These are phyloP conservation scores for Bretschneidera sinensis DNA, from an alignment of 345 rosid species.

Conservation along the genomic window DNA sequence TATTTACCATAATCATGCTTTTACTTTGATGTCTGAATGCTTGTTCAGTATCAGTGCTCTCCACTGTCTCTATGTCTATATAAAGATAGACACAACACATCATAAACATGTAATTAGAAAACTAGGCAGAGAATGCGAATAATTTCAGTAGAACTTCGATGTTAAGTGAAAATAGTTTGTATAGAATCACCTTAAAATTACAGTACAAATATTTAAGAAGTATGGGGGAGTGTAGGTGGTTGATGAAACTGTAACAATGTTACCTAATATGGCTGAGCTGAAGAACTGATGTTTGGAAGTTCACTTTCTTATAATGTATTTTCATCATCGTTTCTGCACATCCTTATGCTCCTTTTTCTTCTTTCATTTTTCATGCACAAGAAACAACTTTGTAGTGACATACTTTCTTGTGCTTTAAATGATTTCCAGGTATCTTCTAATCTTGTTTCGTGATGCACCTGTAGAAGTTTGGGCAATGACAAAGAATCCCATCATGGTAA, in stretches of 20 bases:
- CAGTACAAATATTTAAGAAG: too few species aligned
- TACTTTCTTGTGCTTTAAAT: not conserved
- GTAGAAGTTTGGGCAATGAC: conserved; percentile 99
- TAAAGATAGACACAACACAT: not conserved
- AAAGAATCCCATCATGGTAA: conserved; percentile 89
- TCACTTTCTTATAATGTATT: too few species aligned
- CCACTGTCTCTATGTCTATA: not conserved
- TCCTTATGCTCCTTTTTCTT: too few species aligned
- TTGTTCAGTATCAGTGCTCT: not conserved
- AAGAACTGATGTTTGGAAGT: too few species aligned
- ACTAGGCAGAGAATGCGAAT: too few species aligned
- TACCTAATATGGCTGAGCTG: too few species aligned
- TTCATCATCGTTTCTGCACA: too few species aligned
- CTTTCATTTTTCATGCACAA: not conserved
- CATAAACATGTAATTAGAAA: not conserved
- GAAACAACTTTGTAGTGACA: not conserved
- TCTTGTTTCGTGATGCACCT: conserved; percentile 97
- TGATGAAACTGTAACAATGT: too few species aligned
- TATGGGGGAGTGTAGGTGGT: too few species aligned
- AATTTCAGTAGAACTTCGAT: too few species aligned
- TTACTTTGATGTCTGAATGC: not conserved
- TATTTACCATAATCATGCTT: not conserved
- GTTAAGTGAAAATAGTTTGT: too few species aligned
- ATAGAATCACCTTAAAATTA: too few species aligned
- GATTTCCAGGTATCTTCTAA: conserved; percentile 81